Conservation (phyloP, 331 rosid species). For the Stylosanthes scabra region DNA sequence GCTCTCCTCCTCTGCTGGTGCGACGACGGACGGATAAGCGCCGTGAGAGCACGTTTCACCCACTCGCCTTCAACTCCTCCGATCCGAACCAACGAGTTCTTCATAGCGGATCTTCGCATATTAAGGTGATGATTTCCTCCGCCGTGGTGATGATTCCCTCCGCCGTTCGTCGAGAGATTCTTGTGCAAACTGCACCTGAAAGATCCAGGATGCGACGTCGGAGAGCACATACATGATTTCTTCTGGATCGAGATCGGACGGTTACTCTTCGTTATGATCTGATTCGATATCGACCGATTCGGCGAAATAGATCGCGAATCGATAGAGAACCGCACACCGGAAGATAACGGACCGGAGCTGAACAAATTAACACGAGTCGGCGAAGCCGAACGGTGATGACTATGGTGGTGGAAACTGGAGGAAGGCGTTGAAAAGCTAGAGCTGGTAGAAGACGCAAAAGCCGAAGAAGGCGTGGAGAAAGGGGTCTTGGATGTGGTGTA, state of each 20-base stretch:
- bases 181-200: constrained; percentile 93
- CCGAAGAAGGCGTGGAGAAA: constrained; percentile 56
- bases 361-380: constrained; percentile 87
- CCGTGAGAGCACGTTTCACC: constrained; percentile 87
- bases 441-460: constrained; percentile 81
- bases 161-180: constrained; percentile 25
- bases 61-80: constrained; percentile 96
- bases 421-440: constrained; percentile 61
- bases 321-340: constrained; percentile 76
- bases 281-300: constrained; percentile 67
- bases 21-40: constrained; percentile 91
- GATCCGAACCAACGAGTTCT: constrained; percentile 86
- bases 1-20: constrained; percentile 87
- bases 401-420: constrained; percentile 49
- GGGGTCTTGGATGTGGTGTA: constrained; percentile 53
- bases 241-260: constrained; percentile 64
- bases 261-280: constrained; percentile 54
- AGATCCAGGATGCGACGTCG: constrained; percentile 90
- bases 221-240: constrained; percentile 92
- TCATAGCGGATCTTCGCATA: constrained; percentile 99
- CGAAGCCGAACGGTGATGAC: constrained; percentile 66
- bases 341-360: constrained; percentile 44
- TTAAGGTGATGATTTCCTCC: constrained; percentile 51
- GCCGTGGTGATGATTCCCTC: constrained; percentile 19
- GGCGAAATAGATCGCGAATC: constrained; percentile 84